These are phyloP conservation scores for Mycena crocata DNA, from an alignment of 768 basidiomycete species.

Conservation along the genomic window DNA sequence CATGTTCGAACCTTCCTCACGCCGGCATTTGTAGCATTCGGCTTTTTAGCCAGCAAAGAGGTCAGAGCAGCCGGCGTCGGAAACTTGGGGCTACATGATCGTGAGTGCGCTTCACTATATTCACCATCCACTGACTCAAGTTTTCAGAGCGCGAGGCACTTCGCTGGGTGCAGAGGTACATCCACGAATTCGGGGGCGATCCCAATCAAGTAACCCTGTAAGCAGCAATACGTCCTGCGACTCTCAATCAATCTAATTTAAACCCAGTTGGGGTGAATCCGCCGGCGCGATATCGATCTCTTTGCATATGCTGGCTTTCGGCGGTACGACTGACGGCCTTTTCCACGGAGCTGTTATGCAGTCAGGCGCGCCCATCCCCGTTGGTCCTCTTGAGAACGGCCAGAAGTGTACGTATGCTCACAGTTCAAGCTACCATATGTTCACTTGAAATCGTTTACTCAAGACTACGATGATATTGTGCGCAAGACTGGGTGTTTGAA, in stretches of 20 bases:
- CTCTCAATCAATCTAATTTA: neutral
- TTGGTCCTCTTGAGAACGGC: slow-evolving; percentile 57
- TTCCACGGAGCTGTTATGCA: slow-evolving; percentile 65
- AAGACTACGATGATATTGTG: slow-evolving; percentile 57
- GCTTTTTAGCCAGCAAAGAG: slow-evolving; percentile 58
- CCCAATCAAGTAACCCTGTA: slow-evolving; percentile 64
- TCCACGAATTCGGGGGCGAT: slow-evolving; percentile 73
- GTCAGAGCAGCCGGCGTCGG: slow-evolving; percentile 56
- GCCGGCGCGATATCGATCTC: slow-evolving; percentile 67
- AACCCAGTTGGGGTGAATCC: slow-evolving; percentile 61
- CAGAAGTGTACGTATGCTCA: slow-evolving; percentile 51
- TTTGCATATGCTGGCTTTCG: slow-evolving; percentile 61
- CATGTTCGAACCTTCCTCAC: neutral
- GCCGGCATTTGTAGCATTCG: slow-evolving; percentile 41
- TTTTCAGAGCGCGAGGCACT: slow-evolving; percentile 64
- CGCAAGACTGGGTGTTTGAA: slow-evolving; percentile 52
- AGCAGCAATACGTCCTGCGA: neutral
- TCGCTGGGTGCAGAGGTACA: slow-evolving; percentile 73
- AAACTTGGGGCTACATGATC: slow-evolving; percentile 71
- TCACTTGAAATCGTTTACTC: neutral
- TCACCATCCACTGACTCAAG: neutral
- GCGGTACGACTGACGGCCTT: slow-evolving; percentile 56
- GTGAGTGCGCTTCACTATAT: slow-evolving; percentile 43
- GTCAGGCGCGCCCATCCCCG: slow-evolving; percentile 59
- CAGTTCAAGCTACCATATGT: neutral